Conservation (phyloP, 805 yeast genomes). For the Yamadazyma kitorensis region DNA sequence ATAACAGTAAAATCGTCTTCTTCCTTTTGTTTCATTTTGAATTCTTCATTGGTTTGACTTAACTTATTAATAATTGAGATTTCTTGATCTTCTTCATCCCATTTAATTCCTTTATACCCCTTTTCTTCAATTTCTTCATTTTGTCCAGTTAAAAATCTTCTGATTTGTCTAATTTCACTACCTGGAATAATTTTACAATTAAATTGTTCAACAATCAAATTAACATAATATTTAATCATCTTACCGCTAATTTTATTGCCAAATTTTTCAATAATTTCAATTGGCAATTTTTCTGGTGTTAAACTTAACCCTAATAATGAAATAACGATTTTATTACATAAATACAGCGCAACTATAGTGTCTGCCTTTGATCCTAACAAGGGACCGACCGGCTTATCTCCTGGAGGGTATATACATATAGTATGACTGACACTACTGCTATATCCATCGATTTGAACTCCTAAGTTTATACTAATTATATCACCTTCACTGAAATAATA, state of each 20-base stretch:
- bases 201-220: constrained; percentile 80
- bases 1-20: constrained; percentile 66
- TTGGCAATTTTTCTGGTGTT: constrained; percentile 73
- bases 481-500: constrained; percentile 69
- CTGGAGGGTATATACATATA: constrained; percentile 74
- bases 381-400: constrained; percentile 68
- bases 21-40: constrained; percentile 17
- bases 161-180: constrained; percentile 83
- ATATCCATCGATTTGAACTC: constrained; percentile 94
- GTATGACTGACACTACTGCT: constrained; percentile 87
- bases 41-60: constrained; percentile 1
- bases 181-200: constrained; percentile 89
- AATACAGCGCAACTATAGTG: constrained; percentile 82
- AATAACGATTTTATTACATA: constrained; percentile 85
- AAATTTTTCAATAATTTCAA: constrained; percentile 37
- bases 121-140: constrained; percentile 87
- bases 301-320: constrained; percentile 70
- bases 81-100: constrained; percentile 85
- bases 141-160: constrained; percentile 95
- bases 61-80: constrained; percentile 44
- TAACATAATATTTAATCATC: constrained; percentile 71
- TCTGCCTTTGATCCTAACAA: constrained; percentile 83
- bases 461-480: constrained; percentile 77
- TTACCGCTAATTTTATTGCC: constrained; percentile 57
- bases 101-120: constrained; percentile 87